These are phyloP conservation scores for Amanita rubescens DNA, from an alignment of 768 basidiomycete genomes.

Conservation along the genomic window DNA sequence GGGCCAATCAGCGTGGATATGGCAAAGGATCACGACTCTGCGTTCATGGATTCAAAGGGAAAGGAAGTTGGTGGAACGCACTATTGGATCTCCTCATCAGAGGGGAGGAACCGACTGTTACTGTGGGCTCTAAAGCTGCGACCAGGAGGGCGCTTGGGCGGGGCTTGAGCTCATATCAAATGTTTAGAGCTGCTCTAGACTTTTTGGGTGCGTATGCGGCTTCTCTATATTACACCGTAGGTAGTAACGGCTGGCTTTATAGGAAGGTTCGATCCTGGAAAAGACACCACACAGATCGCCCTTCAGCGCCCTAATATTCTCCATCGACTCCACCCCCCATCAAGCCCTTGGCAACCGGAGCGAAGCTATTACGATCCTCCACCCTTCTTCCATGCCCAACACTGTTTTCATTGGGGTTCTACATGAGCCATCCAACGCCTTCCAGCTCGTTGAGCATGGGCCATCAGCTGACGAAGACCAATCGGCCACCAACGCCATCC, in stretches of 20 bases:
- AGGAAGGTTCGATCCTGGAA: slow-evolving; percentile 69
- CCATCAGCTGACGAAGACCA: slow-evolving; percentile 64
- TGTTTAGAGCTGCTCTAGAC: slow-evolving; percentile 80
- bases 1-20: slow-evolving; percentile 86
- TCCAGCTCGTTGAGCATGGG: slow-evolving; percentile 88
- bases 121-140: slow-evolving; percentile 18
- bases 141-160: slow-evolving; percentile 60
- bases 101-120: slow-evolving; percentile 51
- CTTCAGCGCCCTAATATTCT: slow-evolving; percentile 45
- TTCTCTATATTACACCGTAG: too few species aligned
- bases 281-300: slow-evolving; percentile 48
- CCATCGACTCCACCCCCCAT: slow-evolving; percentile 42
- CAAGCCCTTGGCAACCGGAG: slow-evolving; percentile 71
- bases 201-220: slow-evolving; percentile 69
- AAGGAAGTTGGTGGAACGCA: slow-evolving; percentile 62
- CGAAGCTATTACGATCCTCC: slow-evolving; percentile 55
- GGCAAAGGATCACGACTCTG: slow-evolving; percentile 48
- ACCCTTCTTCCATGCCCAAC: slow-evolving; percentile 38
- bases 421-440: slow-evolving; percentile 63
- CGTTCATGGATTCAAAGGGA: slow-evolving; percentile 62
- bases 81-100: slow-evolving; percentile 52
- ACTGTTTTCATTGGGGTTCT: slow-evolving; percentile 68
- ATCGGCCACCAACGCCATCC: slow-evolving; percentile 51
- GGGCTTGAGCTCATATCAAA: slow-evolving; percentile 84
- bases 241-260: neutral